A percentile compares a stretch with the other conserved stretches of the same genome.
Evolutionary conservation across 345 rosid genomes (phyloP).

Genomic region (Euphorbia pulcherrima): DNA sequence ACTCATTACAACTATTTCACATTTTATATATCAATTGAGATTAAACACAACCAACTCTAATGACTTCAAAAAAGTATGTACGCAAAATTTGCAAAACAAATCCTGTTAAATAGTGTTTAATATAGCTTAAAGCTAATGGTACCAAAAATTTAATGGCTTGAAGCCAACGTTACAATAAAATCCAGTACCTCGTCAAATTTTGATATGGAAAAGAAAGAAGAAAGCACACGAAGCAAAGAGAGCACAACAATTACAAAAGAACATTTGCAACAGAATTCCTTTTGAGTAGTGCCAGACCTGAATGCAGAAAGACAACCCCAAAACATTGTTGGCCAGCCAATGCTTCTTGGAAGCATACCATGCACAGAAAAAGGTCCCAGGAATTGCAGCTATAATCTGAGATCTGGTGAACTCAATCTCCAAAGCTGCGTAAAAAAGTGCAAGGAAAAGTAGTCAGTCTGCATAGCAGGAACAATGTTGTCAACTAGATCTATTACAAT

Average conservation of each 20-base stretch:
- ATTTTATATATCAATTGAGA: background rate
- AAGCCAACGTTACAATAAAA: background rate
- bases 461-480: slow-evolving; percentile 35
- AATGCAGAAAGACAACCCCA: slow-evolving; percentile 95
- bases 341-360: slow-evolving; percentile 97
- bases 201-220: background rate
- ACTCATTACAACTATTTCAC: background rate
- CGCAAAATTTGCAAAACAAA: slow-evolving; percentile 1
- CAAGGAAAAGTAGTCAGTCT: slow-evolving; percentile 37
- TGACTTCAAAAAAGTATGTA: background rate
- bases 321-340: slow-evolving; percentile 93
- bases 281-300: slow-evolving; percentile 63
- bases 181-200: background rate
- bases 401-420: slow-evolving; percentile 95
- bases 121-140: background rate
- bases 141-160: background rate
- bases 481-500: slow-evolving; percentile 33
- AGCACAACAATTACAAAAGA: background rate
- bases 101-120: background rate
- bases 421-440: slow-evolving; percentile 67
- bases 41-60: background rate
- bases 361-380: slow-evolving; percentile 94
- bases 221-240: background rate
- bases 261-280: slow-evolving; percentile 6
- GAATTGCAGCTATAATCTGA: slow-evolving; percentile 86